phyloP scores from a whole-genome alignment of 169 alveolate genomes.

The Babesia ovis region DNA sequence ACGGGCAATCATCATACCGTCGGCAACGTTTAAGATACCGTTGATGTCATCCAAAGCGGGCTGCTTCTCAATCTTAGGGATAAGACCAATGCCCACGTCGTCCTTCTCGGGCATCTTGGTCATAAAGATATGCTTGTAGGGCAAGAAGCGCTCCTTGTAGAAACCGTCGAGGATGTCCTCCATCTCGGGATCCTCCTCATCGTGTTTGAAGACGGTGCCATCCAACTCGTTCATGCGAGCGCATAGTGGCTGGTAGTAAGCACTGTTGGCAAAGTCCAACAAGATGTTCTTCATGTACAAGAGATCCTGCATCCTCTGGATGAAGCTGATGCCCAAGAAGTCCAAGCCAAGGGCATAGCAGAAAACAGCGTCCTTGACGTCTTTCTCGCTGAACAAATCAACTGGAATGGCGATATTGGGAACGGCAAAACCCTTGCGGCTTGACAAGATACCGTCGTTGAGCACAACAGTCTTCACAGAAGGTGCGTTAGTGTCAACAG shows the following conservation, averaged over 20 bases:
- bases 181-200: constrained; percentile 59
- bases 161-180: constrained; percentile 53
- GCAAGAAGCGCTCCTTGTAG: constrained; percentile 66
- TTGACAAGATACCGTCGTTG: constrained; percentile 74
- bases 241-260: constrained; percentile 30
- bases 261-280: constrained; percentile 67
- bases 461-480: constrained; percentile 68
- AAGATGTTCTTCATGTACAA: constrained; percentile 71
- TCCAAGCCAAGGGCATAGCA: constrained; percentile 72
- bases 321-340: constrained; percentile 76
- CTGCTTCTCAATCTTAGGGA: constrained; percentile 95
- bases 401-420: constrained; percentile 79
- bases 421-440: constrained; percentile 82
- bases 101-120: constrained; percentile 36
- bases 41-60: constrained; percentile 91
- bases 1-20: constrained; percentile 97
- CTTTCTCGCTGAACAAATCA: constrained; percentile 77
- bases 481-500: constrained; percentile 41
- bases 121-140: constrained; percentile 50
- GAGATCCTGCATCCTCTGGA: constrained; percentile 74
- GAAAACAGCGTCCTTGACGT: constrained; percentile 81
- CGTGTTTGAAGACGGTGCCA: constrained; percentile 4
- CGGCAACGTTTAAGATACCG: constrained; percentile 87
- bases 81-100: constrained; percentile 71
- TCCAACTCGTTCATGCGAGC: constrained; percentile 36